Conservation (phyloP, 129 eudicot species). For the Flaveria bidentis region DNA sequence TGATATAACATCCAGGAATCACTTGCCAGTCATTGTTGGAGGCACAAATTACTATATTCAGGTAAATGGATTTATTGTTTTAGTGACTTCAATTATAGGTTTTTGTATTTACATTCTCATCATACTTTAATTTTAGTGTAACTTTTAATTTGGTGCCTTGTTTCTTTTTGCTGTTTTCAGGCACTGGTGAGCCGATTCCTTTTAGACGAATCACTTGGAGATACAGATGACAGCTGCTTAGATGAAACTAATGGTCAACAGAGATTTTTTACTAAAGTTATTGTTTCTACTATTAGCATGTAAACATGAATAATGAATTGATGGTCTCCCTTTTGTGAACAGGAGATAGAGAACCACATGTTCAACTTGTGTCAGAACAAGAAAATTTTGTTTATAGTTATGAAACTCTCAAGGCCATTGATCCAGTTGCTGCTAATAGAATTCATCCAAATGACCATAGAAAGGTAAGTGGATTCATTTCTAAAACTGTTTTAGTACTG, state of each 20-base stretch:
- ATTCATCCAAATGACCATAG: conserved; percentile 91
- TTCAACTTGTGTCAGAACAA: conserved; percentile 30
- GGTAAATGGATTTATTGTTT: conserved; percentile 43
- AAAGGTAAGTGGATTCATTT: conserved; percentile 50
- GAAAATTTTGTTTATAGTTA: conserved; percentile 41
- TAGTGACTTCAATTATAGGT: conserved; percentile 7
- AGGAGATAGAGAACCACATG: conserved; percentile 46
- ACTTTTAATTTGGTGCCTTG: neutral
- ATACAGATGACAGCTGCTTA: conserved; percentile 44
- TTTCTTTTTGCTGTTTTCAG: conserved; percentile 42
- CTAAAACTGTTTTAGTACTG: neutral
- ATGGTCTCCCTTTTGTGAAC: conserved; percentile 7
- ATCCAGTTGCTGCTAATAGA: conserved; percentile 91
- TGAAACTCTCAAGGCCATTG: conserved; percentile 60
- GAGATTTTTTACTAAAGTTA: neutral
- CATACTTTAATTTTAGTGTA: neutral
- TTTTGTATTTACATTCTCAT: conserved; percentile 10
- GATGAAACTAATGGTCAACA: conserved; percentile 54
- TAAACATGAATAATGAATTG: neutral
- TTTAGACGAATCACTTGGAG: conserved; percentile 63
- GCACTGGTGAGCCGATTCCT: conserved; percentile 96
- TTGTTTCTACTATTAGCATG: no score
- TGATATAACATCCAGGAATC: conserved; percentile 75
- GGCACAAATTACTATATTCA: conserved; percentile 98
- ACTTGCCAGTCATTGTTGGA: conserved; percentile 89